Evolutionary conservation across 192 early-diverging fungal species (phyloP).

Genomic region (Backusella morwellensis): DNA sequence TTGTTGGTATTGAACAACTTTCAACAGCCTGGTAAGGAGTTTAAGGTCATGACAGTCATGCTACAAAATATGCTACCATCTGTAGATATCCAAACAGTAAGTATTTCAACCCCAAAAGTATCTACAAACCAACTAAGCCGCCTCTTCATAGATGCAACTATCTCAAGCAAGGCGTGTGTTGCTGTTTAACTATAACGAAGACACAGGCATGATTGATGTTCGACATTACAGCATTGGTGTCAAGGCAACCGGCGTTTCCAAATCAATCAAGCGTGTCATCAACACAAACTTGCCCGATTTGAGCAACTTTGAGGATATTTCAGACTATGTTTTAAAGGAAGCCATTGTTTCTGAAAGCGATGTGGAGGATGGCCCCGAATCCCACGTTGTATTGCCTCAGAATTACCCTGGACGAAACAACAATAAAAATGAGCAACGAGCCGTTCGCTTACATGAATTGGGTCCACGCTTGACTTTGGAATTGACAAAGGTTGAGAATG

Average conservation of each 20-base stretch:
- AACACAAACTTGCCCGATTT: constrained; percentile 76
- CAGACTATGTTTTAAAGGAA: constrained; percentile 86
- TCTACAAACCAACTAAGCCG: not conserved
- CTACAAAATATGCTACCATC: constrained; percentile 97
- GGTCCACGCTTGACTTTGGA: constrained; percentile 88
- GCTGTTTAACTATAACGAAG: constrained; percentile 86
- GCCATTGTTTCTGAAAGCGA: constrained; percentile 88
- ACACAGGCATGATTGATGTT: constrained; percentile 83
- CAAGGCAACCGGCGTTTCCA: constrained; percentile 85
- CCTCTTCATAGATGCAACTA: constrained; percentile 72
- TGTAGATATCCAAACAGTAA: constrained; percentile 87
- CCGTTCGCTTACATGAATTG: constrained; percentile 82
- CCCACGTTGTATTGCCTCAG: constrained; percentile 80
- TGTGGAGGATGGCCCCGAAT: constrained; percentile 87
- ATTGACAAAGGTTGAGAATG: constrained; percentile 87
- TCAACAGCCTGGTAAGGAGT: constrained; percentile 63
- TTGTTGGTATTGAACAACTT: constrained; percentile 86
- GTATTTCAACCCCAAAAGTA: not conserved
- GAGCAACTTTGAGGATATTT: constrained; percentile 81
- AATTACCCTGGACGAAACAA: constrained; percentile 79
- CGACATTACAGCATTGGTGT: constrained; percentile 92
- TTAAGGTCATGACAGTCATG: constrained; percentile 92
- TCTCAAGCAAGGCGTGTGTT: constrained; percentile 88
- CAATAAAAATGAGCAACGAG: constrained; percentile 75
- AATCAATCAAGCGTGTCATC: constrained; percentile 86